Percentiles rank a stretch among this genome's conserved stretches.
phyloP scores from a whole-genome alignment of 202 grass and related monocot genomes.

The Schoenoplectus triqueter region DNA sequence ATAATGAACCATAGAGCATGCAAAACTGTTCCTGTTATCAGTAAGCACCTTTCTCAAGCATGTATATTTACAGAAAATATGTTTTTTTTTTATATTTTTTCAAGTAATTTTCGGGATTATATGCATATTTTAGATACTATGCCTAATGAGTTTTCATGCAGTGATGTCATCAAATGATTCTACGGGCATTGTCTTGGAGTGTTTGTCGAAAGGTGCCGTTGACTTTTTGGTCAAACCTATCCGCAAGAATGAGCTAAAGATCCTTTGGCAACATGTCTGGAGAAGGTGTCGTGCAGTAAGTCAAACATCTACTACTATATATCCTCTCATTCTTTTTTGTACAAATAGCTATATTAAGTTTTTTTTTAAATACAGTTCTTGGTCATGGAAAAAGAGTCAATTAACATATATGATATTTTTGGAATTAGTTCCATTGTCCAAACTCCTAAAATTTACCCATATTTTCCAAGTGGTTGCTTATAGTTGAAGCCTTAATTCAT shows the following conservation, averaged over 20 bases:
- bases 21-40: slow-evolving; percentile 89
- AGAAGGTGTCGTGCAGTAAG: slow-evolving; percentile 90
- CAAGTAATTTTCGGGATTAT: slow-evolving; percentile 37
- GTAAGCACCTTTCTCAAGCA: slow-evolving; percentile 52
- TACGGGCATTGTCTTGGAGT: slow-evolving; percentile 78
- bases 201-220: slow-evolving; percentile 88
- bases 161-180: slow-evolving; percentile 93
- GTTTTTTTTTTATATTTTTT: slow-evolving; percentile 25
- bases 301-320: slow-evolving; percentile 14
- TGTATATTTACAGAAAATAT: slow-evolving; percentile 28
- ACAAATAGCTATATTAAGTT: not conserved
- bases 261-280: slow-evolving; percentile 97
- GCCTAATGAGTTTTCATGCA: slow-evolving; percentile 57
- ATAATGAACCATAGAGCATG: slow-evolving; percentile 74
- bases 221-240: slow-evolving; percentile 94
- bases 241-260: slow-evolving; percentile 93
- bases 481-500: not conserved
- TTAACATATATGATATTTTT: too few species aligned
- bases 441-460: too few species aligned
- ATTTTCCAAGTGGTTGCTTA: too few species aligned
- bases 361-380: not conserved
- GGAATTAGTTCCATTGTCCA: too few species aligned
- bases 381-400: not conserved
- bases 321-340: not conserved
- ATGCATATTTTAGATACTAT: slow-evolving; percentile 46